These are phyloP conservation scores for Boechera stricta DNA, from an alignment of 345 rosid genomes.

Conservation along the genomic window DNA sequence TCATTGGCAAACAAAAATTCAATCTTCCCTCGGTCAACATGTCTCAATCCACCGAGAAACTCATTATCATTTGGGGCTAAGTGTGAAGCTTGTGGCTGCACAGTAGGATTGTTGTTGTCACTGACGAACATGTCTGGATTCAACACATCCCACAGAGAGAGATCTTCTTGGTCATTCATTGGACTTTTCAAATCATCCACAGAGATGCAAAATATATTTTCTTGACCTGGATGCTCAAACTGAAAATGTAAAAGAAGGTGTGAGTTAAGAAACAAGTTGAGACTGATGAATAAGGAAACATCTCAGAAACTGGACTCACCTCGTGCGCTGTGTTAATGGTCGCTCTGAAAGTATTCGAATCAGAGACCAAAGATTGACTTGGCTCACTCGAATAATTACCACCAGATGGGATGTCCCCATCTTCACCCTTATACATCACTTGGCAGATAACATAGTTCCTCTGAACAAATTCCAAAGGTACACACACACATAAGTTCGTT, in stretches of 20 bases:
- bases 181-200: slow-evolving; percentile 18
- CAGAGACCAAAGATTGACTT: slow-evolving; percentile 23
- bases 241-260: neutral
- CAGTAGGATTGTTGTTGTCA: no score
- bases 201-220: neutral
- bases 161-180: neutral
- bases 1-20: neutral
- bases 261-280: neutral
- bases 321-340: neutral
- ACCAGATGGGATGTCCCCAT: slow-evolving; percentile 13
- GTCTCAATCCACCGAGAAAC: neutral
- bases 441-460: slow-evolving; percentile 31
- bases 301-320: slow-evolving; percentile 14
- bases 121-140: no score
- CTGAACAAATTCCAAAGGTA: slow-evolving; percentile 5
- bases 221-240: slow-evolving; percentile 24
- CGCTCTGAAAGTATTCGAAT: neutral
- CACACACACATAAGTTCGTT: neutral
- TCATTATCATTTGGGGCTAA: slow-evolving; percentile 16
- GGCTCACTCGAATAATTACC: slow-evolving; percentile 3
- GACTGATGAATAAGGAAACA: neutral
- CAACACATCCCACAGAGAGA: no score
- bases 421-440: slow-evolving; percentile 35
- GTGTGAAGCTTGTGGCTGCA: neutral
- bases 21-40: neutral